Conservation (phyloP, 495 filamentous ascomycete genomes). For the Jackrogersella multiformis region DNA sequence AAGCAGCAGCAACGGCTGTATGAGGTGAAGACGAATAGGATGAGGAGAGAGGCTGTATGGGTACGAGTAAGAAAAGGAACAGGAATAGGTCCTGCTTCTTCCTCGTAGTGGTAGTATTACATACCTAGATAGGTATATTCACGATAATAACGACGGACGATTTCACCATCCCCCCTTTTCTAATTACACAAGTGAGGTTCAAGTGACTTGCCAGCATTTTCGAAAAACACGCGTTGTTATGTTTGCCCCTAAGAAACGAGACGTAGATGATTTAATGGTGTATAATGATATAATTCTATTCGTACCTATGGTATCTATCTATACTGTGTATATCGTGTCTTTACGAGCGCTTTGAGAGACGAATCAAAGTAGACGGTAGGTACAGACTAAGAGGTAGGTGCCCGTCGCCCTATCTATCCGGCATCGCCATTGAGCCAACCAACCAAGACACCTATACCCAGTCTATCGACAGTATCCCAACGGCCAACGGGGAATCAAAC, state of each 20-base stretch:
- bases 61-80: neutral
- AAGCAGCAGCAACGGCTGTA: conserved; percentile 4
- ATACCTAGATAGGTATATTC: conserved; percentile 10
- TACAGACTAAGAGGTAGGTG: too few species aligned
- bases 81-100: conserved; percentile 9
- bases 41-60: neutral
- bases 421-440: too few species aligned
- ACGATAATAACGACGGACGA: conserved; percentile 17
- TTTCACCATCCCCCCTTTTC: neutral
- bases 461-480: too few species aligned
- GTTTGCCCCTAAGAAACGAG: neutral
- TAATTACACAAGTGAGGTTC: neutral
- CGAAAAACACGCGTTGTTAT: too few species aligned
- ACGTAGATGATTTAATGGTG: too few species aligned
- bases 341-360: too few species aligned
- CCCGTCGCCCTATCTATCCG: too few species aligned
- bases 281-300: neutral
- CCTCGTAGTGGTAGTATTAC: conserved; percentile 12
- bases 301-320: neutral
- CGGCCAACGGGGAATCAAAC: too few species aligned
- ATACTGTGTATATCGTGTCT: too few species aligned
- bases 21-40: neutral
- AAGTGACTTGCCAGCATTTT: too few species aligned
- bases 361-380: too few species aligned
- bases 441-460: too few species aligned